Evolutionary conservation across 192 early-diverging fungal genomes (phyloP), one percentile per base, ranked within the genome.

Genomic region (Backusella macrospora): DNA sequence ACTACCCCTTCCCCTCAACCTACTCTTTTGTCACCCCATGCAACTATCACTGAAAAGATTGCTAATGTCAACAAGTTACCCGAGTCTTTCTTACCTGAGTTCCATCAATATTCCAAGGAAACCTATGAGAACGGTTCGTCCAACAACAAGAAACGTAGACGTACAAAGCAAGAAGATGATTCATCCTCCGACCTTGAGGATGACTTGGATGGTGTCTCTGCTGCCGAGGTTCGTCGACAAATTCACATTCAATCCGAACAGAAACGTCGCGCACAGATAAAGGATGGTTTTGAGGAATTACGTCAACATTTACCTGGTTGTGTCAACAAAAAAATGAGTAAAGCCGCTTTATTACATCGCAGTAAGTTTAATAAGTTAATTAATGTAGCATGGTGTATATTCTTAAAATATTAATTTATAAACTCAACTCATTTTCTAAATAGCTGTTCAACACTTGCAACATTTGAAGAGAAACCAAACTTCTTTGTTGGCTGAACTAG

Each of bases 231-330:
- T 46, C 76, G 82, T 43, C 76, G 82, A n/a, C 82, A 78, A 72
- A 78, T 83, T 48, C 82, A 83, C 71, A 83, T 83, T 68, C 82
- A 83, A 68, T 78, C 75, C 52, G 82, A 83, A 52, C 82, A 83
- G 40, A 83, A 78, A 68, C 73, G 82, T 52, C 82, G 82, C 47
- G 82, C 82, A 40, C 79, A 83, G 68, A 83, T 83, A n/a, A 78
- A 78, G 62, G 82, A 83, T 74, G 82, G 82, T 5, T 83, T 83
- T 76, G 76, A 83, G 65, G 79, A 83, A 74, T 72, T 83, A n/a
- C 76, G 79, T 39, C 67, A 80, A 64, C 82, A 83, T 45, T 71
- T 83, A 48, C 82, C 82, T 39, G 72, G 74, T 21, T 74, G 74
- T 70, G 47, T 70, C 37, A 78, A 80, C 29, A 78, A 80, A 21